Base-by-base conservation (phyloP, 2,329 filamentous ascomycete species). In the Alternaria triticina region DNA sequence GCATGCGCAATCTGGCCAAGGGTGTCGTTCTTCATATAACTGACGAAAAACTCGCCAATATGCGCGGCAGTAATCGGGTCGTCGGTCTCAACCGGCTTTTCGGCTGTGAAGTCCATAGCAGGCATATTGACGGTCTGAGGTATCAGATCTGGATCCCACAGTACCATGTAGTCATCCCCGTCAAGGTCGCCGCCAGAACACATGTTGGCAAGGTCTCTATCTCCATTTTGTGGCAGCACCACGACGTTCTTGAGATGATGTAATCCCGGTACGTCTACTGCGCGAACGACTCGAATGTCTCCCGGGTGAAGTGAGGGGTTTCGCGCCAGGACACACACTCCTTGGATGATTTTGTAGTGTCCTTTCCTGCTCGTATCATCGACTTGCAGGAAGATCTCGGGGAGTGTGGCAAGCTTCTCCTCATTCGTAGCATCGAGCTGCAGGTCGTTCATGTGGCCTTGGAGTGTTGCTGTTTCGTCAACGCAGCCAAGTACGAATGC, bases 281-380 rank as follows among this genome's bases (percentile, higher is more conserved):
- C 96, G 65, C 89, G 86, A 1, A 98, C 95, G 1, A 97, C 88
- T 22, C 96, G 90, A 49, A 98, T 88, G 74, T 99, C 96, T 5
- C 96, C 96, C 0, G 94, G 92, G 72, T 99, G 95, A 7, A 99
- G 85, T 0, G 95, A 97, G 0, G 96, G 96, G 71, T 99, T 99
- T 25, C 96, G 90, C 1, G 94, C 94, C 1, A 99, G 85, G 7
- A 97, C 83, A 72, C 96, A 98, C 4, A 93, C 74, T 0, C 94
- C 94, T 64, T 89, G 84, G 23, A 97, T 86, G 1, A 95, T 82
- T 55, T 83, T 86, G 70, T 91, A 90, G 22, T 84, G 82, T 1
- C 82, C 83, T 23, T 80, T 81, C 33, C 84, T 83, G 9, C 85
- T 82, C 1, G 84, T 83, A 9, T 87, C 86, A 0, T 90, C 89